A percentile compares a stretch with the other conserved stretches of the same genome.
Conservation (phyloP, 2,329 filamentous ascomycete genomes). For the Phyllosticta ampelicida region DNA sequence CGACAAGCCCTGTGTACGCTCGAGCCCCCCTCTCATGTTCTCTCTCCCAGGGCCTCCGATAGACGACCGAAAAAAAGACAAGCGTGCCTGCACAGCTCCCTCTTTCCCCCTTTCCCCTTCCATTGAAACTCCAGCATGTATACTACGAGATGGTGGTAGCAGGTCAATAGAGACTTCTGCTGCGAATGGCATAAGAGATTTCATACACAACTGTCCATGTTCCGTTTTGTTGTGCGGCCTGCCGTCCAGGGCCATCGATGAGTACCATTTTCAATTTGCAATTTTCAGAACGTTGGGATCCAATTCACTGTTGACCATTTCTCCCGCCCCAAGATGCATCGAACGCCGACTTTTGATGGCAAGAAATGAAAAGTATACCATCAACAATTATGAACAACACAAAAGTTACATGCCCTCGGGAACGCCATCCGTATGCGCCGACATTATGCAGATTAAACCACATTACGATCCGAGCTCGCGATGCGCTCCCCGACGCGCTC, state of each 20-base stretch:
- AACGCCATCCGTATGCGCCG: background rate
- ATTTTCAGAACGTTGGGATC: background rate
- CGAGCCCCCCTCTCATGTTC: constrained; percentile 2
- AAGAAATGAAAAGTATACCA: no score
- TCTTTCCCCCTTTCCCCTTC: background rate
- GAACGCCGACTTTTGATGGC: no score
- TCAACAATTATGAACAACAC: no score
- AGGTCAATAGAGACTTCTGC: background rate
- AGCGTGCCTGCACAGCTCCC: constrained; percentile 2
- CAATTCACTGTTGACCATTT: background rate
- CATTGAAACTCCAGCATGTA: background rate
- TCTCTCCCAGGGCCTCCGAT: background rate
- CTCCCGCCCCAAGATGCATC: background rate
- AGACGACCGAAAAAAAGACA: constrained; percentile 4
- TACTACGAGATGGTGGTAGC: background rate
- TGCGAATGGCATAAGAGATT: background rate
- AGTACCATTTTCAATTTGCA: background rate
- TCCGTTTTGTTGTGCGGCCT: background rate
- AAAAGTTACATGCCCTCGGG: background rate
- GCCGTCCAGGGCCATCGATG: background rate
- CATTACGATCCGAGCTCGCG: background rate
- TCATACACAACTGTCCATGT: background rate
- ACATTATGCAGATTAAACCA: background rate
- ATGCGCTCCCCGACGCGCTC: constrained; percentile 11
- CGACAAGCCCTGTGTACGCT: constrained; percentile 3